Evolutionary conservation across 805 yeast species (phyloP).

Genomic region (Alloascoidea hylecoeti): DNA sequence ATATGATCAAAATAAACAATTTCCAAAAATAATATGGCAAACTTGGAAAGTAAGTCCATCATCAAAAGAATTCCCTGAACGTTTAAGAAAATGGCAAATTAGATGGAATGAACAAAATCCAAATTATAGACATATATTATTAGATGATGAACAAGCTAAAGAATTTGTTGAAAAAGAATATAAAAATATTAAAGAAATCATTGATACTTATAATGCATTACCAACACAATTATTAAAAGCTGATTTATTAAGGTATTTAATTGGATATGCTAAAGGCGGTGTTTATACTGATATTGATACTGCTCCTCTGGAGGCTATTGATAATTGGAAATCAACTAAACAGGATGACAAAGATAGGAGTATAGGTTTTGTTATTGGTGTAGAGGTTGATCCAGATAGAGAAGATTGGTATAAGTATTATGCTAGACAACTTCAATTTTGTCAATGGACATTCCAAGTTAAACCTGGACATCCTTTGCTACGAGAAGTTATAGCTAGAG

Average conservation of each 20-base stretch:
- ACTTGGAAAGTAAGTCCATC: constrained; percentile 70
- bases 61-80: constrained; percentile 40
- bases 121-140: constrained; percentile 54
- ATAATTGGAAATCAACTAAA: constrained; percentile 54
- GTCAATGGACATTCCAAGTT: constrained; percentile 93
- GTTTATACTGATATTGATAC: constrained; percentile 91
- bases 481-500: constrained; percentile 63
- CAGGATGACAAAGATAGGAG: not conserved
- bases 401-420: constrained; percentile 92
- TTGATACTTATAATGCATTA: constrained; percentile 58
- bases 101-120: constrained; percentile 56
- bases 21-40: constrained; percentile 85
- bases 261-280: constrained; percentile 85
- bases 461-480: constrained; percentile 87
- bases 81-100: constrained; percentile 33
- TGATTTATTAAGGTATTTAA: constrained; percentile 83
- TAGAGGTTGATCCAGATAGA: constrained; percentile 95
- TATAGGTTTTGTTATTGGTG: constrained; percentile 76
- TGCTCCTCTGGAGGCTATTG: constrained; percentile 51
- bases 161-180: constrained; percentile 42
- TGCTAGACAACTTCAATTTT: constrained; percentile 84
- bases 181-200: constrained; percentile 60
- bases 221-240: constrained; percentile 81
- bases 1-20: constrained; percentile 41
- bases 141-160: constrained; percentile 56